phyloP scores from a whole-genome alignment of 345 rosid genomes.

The Raphanus sativus region DNA sequence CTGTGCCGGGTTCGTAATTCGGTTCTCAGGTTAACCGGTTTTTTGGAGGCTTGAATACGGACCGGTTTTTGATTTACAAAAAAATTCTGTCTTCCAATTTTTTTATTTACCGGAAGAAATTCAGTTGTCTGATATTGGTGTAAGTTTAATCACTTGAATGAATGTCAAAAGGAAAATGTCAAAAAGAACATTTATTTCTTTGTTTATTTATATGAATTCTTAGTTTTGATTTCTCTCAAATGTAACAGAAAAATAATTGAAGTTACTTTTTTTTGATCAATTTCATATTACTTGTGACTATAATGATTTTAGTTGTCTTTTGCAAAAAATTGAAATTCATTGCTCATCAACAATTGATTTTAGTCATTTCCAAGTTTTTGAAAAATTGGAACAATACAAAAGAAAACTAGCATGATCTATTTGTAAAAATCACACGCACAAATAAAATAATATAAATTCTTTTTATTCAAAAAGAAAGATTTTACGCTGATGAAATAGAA shows the following conservation, averaged over 20 bases:
- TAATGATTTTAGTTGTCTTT: neutral
- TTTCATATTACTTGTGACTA: neutral
- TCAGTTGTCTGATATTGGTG: neutral
- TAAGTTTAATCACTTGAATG: conserved; percentile 1
- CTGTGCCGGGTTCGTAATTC: conserved; percentile 79
- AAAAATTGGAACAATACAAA: neutral
- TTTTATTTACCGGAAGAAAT: neutral
- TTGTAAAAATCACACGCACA: neutral
- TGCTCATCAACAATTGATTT: neutral
- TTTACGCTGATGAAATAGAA: neutral
- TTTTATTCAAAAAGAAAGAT: neutral
- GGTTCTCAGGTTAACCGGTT: conserved; percentile 81
- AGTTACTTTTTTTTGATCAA: neutral
- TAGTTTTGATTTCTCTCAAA: conserved; percentile 8
- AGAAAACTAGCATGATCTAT: neutral
- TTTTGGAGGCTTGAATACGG: conserved; percentile 58
- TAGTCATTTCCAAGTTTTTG: no score
- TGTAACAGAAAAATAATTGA: conserved; percentile 3
- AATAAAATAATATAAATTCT: no score
- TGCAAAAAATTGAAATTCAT: neutral
- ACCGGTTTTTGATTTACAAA: neutral
- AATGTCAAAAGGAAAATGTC: conserved; percentile 29
- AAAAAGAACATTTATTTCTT: conserved; percentile 23
- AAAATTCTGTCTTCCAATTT: neutral
- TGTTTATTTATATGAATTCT: conserved; percentile 22